Base-by-base conservation (phyloP, 495 filamentous ascomycete species). In the Pyrenula aspistea region DNA sequence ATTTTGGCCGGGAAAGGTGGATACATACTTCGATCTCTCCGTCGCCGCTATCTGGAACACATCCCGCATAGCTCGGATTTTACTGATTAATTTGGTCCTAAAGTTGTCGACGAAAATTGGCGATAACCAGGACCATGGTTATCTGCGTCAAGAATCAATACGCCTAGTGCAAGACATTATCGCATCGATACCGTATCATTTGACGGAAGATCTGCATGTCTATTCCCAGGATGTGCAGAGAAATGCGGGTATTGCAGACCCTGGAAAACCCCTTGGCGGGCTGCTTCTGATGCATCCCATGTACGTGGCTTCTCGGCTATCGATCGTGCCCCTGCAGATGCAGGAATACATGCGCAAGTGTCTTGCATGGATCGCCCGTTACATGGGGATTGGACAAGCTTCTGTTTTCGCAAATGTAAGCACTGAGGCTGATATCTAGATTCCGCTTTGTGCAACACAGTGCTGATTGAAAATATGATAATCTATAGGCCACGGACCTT, bases 321-420 rank as follows among this genome's bases (percentile, higher is more conserved):
- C 54, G 0, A 60, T 67, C 2, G 56, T 73, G 4, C 61, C 61
- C 2, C 19, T 48, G 20, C 53, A 59, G 20, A 62, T 62, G 53
- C 58, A 59, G 22, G 58, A 63, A 2, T 70, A 70, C 51, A 12
- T 69, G 48, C 55, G 53, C 2, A 53, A 31, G 1, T 65, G 64
- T 47, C 56, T 72, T 19, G 22, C 47, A 11, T 67, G 69, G 67
- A 68, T 70, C 24, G 63, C 57, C 15, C n/a, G 24, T n/a, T 49
- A 62, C 24, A 69, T 69, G 64, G 69, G 68, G 1, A 61, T 70
- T 51, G 66, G 67, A 50, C 67, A 69, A 53, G 69, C 69, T 24
- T 36, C 57, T 23, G 36, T 64, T n/a, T 49, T 65, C 2, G 61
- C 61, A 10, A 53, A 60, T 36, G 61, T 61, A 53, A 51, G 49